A percentile compares a stretch with the other conserved stretches of the same genome.
Evolutionary conservation across 176 grass and related monocot genomes (phyloP).

Genomic region (Triticum turgidum): DNA sequence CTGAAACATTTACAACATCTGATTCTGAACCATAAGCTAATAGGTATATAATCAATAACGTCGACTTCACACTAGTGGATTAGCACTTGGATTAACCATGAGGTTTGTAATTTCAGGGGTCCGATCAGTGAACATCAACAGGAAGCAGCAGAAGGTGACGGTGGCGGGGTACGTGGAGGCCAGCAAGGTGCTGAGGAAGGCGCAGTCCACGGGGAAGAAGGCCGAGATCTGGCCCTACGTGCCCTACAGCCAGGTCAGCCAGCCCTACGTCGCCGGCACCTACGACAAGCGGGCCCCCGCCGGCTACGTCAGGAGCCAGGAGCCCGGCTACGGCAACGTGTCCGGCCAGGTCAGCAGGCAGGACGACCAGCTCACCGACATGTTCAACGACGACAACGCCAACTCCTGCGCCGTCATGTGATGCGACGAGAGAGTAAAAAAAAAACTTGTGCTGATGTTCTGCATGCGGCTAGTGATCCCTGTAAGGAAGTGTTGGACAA

Average conservation of each 20-base stretch:
- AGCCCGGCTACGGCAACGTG: constrained; percentile 17
- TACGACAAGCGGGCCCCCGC: constrained; percentile 63
- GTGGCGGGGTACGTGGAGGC: constrained; percentile 51
- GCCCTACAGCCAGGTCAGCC: constrained; percentile 47
- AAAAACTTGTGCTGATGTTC: not conserved
- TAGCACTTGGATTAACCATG: not conserved
- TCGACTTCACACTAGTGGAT: not conserved
- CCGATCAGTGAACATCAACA: constrained; percentile 55
- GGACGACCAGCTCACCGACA: constrained; percentile 50
- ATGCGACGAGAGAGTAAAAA: not conserved
- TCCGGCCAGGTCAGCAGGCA: constrained; percentile 24
- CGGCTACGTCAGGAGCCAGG: constrained; percentile 50
- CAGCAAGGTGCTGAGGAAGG: constrained; percentile 55
- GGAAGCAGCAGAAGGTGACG: constrained; percentile 65
- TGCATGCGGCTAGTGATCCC: not conserved
- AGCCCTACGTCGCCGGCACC: constrained; percentile 45
- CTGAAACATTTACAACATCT: not conserved
- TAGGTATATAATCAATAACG: not conserved
- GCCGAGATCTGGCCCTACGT: constrained; percentile 69
- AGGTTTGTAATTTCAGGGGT: constrained; percentile 36
- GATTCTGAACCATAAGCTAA: not conserved
- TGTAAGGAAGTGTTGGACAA: not conserved
- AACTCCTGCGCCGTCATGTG: constrained; percentile 60
- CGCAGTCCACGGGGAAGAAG: constrained; percentile 59
- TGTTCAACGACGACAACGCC: constrained; percentile 64